Conservation (phyloP, 192 early-diverging fungal genomes). For the Oehlia diaphana region DNA sequence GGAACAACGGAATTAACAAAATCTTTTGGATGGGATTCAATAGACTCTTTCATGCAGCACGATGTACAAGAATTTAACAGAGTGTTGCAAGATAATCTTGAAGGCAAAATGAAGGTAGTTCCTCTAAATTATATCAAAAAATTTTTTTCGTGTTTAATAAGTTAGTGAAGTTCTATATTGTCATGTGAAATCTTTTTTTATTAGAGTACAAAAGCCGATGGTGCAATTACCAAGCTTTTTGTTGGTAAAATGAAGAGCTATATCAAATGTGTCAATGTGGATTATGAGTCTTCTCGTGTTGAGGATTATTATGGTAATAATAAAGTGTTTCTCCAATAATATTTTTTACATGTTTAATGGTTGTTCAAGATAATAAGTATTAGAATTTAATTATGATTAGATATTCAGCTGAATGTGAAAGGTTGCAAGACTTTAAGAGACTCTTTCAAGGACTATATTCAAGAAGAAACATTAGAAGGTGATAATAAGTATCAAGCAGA, state of each 20-base stretch:
- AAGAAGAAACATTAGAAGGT: conserved; percentile 90
- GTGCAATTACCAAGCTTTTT: conserved; percentile 90
- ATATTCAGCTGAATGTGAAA: conserved; percentile 98
- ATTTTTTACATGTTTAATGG: background rate
- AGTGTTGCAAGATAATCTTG: conserved; percentile 95
- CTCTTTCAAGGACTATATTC: conserved; percentile 89
- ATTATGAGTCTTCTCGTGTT: conserved; percentile 90
- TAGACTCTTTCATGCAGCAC: conserved; percentile 96
- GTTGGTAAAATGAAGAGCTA: conserved; percentile 97
- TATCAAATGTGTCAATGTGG: conserved; percentile 93
- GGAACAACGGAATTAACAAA: conserved; percentile 95
- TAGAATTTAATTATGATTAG: conserved; percentile 43
- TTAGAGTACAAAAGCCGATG: conserved; percentile 85
- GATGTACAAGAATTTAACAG: conserved; percentile 99
- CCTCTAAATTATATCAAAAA: background rate
- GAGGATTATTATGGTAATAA: conserved; percentile 89
- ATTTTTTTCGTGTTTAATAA: background rate
- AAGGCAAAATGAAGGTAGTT: conserved; percentile 92
- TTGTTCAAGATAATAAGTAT: background rate
- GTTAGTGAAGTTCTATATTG: background rate
- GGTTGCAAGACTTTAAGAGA: conserved; percentile 83
- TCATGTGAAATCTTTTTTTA: background rate
- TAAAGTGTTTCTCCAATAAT: background rate
- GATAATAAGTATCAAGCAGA: conserved; percentile 98
- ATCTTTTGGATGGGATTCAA: conserved; percentile 97